phyloP scores from a whole-genome alignment of 1,284 basidiomycete genomes.

The Phellinidium pouzarii region DNA sequence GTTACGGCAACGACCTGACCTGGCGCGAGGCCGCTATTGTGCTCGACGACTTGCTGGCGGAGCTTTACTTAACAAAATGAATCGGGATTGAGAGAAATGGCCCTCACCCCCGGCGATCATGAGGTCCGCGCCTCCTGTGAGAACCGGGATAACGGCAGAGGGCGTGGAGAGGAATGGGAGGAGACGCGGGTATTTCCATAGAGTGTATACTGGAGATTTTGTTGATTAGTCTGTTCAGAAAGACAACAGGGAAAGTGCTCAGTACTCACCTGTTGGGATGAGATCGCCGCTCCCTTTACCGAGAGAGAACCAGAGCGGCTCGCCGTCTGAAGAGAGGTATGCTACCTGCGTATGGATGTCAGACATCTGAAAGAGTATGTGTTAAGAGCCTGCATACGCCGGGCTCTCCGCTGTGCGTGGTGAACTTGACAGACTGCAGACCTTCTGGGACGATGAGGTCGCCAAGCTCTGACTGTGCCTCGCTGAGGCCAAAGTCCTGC shows the following conservation, averaged over 20 bases:
- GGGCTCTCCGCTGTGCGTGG: slow-evolving; percentile 51
- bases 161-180: slow-evolving; percentile 64
- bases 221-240: neutral
- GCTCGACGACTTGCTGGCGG: slow-evolving; percentile 44
- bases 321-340: slow-evolving; percentile 61
- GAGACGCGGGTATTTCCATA: slow-evolving; percentile 64
- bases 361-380: too few species aligned
- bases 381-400: slow-evolving; percentile 48
- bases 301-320: slow-evolving; percentile 78
- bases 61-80: slow-evolving; percentile 10
- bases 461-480: slow-evolving; percentile 31
- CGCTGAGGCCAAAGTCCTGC: slow-evolving; percentile 33
- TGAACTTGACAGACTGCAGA: slow-evolving; percentile 58
- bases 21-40: neutral
- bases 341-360: slow-evolving; percentile 37
- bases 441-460: slow-evolving; percentile 65
- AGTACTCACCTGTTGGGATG: slow-evolving; percentile 58
- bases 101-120: slow-evolving; percentile 73
- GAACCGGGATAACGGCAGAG: slow-evolving; percentile 51
- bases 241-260: neutral
- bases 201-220: slow-evolving; percentile 48
- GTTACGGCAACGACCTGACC: slow-evolving; percentile 51
- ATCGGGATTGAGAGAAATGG: slow-evolving; percentile 4
- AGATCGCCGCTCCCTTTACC: slow-evolving; percentile 61
- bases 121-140: slow-evolving; percentile 67